Base-by-base conservation (phyloP, 805 yeast genomes). In the Scheffersomyces stipitis region DNA sequence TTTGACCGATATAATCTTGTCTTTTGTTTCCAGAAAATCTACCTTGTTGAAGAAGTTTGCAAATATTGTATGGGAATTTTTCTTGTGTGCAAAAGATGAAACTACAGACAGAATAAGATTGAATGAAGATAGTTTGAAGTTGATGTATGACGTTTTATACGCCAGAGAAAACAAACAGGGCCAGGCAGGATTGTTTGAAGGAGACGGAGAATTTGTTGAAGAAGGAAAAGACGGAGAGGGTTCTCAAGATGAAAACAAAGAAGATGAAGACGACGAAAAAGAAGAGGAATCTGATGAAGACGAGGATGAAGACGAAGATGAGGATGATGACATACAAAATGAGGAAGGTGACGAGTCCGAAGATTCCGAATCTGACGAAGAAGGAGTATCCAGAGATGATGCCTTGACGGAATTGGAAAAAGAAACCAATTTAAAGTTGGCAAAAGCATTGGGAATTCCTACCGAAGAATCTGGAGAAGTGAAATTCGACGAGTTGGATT, bases 131-230 rank as follows among this genome's bases (percentile, higher is more conserved):
- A 53, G 70, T 33, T 62, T 69, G 39, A 45, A 59, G 40, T 56
- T 66, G 30, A 50, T 69, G 38, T 65, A 50, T 39, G 60, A 64
- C 36, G 65, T 68, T 5, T 56, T 69, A 41, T 55, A 40, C 4
- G 56, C 95, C 0, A 80, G 77, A 52, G 97, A 90, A 58, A 86
- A 85, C 56, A 78, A 81, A 43, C 81, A 82, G 47, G 97, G 97
- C 1, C 93, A 86, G 58, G 72, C 74, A 17, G 75, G 75, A 31
- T 62, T 91, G 50, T 90, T 90, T 54, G 86, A 85, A 40, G 79
- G 75, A 10, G 86, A 69, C 8, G 66, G 44, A 7, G 70, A 63
- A 28, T 48, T 44, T 18, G 62, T 46, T 14, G 56, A 28, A 10
- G 58, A 41, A 6, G 57, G 38, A 2, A 61, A 52, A 5, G 60